phyloP scores from a whole-genome alignment of 2,329 filamentous ascomycete genomes.

The Cladophialophora yegresii region DNA sequence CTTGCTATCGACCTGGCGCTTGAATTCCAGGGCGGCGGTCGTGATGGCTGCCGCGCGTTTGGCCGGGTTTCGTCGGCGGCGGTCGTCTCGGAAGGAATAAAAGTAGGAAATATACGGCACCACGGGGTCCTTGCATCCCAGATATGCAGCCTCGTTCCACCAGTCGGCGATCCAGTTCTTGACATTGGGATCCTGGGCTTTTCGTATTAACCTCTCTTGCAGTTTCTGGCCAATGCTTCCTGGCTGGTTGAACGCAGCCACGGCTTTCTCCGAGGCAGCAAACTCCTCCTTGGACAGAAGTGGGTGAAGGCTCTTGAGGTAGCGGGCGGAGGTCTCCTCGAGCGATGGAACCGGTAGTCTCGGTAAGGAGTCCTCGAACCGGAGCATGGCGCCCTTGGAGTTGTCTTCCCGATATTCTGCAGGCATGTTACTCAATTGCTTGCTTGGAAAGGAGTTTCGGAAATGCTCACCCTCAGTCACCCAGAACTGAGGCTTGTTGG shows the following conservation, averaged over 20 bases:
- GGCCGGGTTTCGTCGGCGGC: conserved; percentile 78
- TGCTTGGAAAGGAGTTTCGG: background rate
- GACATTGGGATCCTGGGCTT: conserved; percentile 73
- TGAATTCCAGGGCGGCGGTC: conserved; percentile 85
- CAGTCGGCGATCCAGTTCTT: conserved; percentile 97
- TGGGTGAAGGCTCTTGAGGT: conserved; percentile 67
- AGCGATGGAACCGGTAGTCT: conserved; percentile 63
- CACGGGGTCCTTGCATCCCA: conserved; percentile 90
- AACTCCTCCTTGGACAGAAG: conserved; percentile 62
- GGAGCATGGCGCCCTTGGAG: conserved; percentile 65
- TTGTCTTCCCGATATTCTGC: conserved; percentile 66
- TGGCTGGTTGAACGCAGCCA: conserved; percentile 85
- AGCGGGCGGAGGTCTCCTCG: conserved; percentile 64
- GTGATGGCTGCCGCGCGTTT: conserved; percentile 92
- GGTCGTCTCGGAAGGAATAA: conserved; percentile 96
- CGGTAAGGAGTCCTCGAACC: conserved; percentile 67
- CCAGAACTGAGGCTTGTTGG: conserved; percentile 40
- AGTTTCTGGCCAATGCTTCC: conserved; percentile 79
- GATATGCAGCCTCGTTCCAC: conserved; percentile 96
- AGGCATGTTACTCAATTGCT: conserved; percentile 15
- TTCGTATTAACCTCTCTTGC: conserved; percentile 82
- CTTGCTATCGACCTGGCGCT: conserved; percentile 80
- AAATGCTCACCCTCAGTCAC: conserved; percentile 49
- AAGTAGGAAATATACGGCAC: conserved; percentile 99
- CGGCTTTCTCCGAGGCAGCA: conserved; percentile 70